These are phyloP conservation scores for Mycena alexandri DNA, from an alignment of 768 basidiomycete genomes.

Conservation along the genomic window DNA sequence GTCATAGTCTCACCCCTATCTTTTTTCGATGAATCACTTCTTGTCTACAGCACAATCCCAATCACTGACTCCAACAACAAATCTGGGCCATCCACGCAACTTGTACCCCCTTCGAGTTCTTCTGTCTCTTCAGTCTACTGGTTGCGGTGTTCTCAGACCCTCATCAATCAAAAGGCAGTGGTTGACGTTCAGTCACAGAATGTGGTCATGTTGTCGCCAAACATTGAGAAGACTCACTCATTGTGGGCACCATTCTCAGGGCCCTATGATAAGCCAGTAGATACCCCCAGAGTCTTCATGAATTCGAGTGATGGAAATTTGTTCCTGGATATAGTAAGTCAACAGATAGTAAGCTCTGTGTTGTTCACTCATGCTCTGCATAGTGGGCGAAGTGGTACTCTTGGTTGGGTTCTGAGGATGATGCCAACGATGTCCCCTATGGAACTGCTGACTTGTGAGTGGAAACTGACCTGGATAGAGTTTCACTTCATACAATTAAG, in stretches of 20 bases:
- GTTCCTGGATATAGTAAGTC: not conserved
- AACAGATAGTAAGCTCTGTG: not conserved
- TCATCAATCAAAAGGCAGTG: not conserved
- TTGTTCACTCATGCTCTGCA: not conserved
- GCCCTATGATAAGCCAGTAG: not conserved
- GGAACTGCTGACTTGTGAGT: not conserved
- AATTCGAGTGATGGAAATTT: not conserved
- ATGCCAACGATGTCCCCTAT: no score
- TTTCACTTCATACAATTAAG: not conserved
- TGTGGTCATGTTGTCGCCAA: not conserved
- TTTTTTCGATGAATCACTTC: not conserved
- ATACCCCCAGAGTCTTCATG: not conserved
- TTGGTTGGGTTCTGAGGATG: not conserved
- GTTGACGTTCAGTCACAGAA: not conserved
- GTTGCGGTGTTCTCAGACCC: not conserved
- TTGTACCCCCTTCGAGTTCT: not conserved
- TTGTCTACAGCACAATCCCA: conserved; percentile 1
- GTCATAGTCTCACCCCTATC: not conserved
- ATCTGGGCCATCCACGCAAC: not conserved
- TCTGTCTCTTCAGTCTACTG: not conserved
- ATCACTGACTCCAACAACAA: no score
- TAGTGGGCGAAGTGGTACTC: not conserved
- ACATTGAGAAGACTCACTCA: not conserved
- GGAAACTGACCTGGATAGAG: not conserved
- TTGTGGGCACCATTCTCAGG: not conserved